Percentiles rank a stretch among this genome's conserved stretches.
phyloP scores from a whole-genome alignment of 2,329 filamentous ascomycete genomes.

The Triangularia setosa region DNA sequence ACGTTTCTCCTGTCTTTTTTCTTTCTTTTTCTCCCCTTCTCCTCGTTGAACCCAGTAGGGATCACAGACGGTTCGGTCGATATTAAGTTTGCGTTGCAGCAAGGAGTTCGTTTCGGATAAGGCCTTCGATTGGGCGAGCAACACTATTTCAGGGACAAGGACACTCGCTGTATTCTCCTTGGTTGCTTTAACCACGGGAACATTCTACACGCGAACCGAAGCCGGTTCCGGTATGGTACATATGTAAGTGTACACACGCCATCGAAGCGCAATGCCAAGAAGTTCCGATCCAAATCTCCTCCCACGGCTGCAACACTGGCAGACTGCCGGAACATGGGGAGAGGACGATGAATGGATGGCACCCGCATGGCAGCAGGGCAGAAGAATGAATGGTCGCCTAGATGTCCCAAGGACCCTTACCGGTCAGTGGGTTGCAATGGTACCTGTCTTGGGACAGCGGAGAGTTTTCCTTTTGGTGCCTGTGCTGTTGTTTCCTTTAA shows the following conservation, averaged over 20 bases:
- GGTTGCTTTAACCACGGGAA: background rate
- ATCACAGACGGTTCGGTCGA: background rate
- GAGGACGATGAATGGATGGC: background rate
- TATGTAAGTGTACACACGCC: background rate
- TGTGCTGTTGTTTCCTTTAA: background rate
- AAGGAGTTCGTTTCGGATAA: background rate
- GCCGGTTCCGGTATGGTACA: background rate
- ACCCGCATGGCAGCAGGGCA: background rate
- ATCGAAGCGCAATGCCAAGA: background rate
- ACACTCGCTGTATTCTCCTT: background rate
- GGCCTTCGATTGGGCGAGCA: background rate
- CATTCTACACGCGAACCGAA: background rate
- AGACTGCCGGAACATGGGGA: background rate
- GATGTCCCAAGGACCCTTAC: background rate
- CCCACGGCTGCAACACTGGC: background rate
- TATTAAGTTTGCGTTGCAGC: constrained; percentile 1
- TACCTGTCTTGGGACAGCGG: constrained; percentile 3
- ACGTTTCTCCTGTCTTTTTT: background rate
- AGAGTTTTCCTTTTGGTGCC: constrained; percentile 2
- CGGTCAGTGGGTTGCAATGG: constrained; percentile 8
- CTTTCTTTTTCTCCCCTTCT: background rate
- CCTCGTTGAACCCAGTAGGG: background rate
- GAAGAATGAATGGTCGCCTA: background rate
- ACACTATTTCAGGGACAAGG: constrained; percentile 3
- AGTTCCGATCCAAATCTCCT: background rate